Evolutionary conservation across 176 grass and related monocot species (phyloP), one percentile per base, ranked within the genome.

Genomic region (Avena insularis): DNA sequence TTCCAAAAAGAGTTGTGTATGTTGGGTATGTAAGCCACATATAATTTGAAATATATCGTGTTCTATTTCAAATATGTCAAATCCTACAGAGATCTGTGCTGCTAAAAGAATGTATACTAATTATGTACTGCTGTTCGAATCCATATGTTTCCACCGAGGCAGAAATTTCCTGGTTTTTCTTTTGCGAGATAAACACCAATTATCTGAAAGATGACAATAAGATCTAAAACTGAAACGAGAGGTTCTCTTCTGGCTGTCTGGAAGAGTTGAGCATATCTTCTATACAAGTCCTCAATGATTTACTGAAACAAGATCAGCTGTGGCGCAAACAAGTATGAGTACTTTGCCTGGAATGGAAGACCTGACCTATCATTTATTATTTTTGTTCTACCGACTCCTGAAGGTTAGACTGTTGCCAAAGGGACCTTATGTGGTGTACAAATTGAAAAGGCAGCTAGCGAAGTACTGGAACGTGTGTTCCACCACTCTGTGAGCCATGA

Each of bases 41-140:
- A 19, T 50, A 14, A 48, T 80, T 62, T 84, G 10, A 75, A n/a
- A 55, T 57, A 9, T 88, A 33, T 56, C 31, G 38, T 78, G 12
- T 49, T 31, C 66, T 73, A 15, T 80, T n/a, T 58, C 48, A 67
- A 63, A 45, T 55, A 77, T 33, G 31, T 74, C 79, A 47, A 47
- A 84, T 79, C 45, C 20, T 20, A 29, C 50, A 84, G 49, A 2
- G 12, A 29, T 65, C 48, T 33, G 58, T 77, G 72, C 23, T 53
- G 20, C 46, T 36, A 71, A 27, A 62, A 6, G n/a, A 31, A 20
- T 68, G 43, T 72, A 17, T 62, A n/a, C 27, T 10, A 49, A 38
- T 35, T 15, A 33, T 90, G 17, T 90, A 81, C 61, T 82, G 19
- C 12, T 61, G 14, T 48, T 45, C 51, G 1, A 60, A 79, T 38